Conservation (phyloP, 2,329 filamentous ascomycete species). For the Chaetomium sp. region DNA sequence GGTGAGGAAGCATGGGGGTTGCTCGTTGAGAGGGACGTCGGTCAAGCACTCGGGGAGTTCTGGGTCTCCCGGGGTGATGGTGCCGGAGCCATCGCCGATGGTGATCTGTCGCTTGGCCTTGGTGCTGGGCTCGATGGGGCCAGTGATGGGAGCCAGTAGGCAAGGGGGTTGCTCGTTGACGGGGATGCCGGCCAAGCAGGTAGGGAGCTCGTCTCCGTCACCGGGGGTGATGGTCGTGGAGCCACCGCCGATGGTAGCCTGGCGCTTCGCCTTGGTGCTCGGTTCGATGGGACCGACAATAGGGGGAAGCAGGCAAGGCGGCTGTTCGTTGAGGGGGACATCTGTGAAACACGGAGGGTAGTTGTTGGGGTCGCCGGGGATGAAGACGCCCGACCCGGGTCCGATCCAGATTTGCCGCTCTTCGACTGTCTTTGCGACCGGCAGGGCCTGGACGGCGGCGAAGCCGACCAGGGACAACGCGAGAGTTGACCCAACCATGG, state of each 20-base stretch:
- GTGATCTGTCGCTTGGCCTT: slow-evolving; percentile 12
- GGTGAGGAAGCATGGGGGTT: slow-evolving; percentile 18
- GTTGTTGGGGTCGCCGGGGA: slow-evolving; percentile 10
- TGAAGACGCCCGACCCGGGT: slow-evolving; percentile 13
- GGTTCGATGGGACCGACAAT: slow-evolving; percentile 7
- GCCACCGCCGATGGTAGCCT: slow-evolving; percentile 11
- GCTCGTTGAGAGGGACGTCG: slow-evolving; percentile 13
- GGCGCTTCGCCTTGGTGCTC: background rate
- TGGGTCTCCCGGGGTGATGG: slow-evolving; percentile 13
- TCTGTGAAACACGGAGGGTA: slow-evolving; percentile 11
- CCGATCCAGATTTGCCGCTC: slow-evolving; percentile 11
- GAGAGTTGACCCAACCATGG: slow-evolving; percentile 24
- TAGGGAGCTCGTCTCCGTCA: background rate
- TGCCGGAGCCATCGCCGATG: slow-evolving; percentile 7
- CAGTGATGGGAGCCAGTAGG: slow-evolving; percentile 12
- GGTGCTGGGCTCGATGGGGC: slow-evolving; percentile 6
- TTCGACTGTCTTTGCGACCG: slow-evolving; percentile 16
- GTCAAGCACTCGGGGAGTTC: slow-evolving; percentile 12
- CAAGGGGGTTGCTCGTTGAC: slow-evolving; percentile 15
- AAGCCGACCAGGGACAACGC: slow-evolving; percentile 24
- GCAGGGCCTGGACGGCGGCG: slow-evolving; percentile 24
- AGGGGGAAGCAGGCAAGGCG: slow-evolving; percentile 18
- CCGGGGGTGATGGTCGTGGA: slow-evolving; percentile 12
- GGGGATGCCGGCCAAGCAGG: slow-evolving; percentile 9
- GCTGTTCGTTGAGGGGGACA: slow-evolving; percentile 10